Evolutionary conservation across 371 early-diverging fungal species (phyloP).

Genomic region (Apophysomyces ossiformis): DNA sequence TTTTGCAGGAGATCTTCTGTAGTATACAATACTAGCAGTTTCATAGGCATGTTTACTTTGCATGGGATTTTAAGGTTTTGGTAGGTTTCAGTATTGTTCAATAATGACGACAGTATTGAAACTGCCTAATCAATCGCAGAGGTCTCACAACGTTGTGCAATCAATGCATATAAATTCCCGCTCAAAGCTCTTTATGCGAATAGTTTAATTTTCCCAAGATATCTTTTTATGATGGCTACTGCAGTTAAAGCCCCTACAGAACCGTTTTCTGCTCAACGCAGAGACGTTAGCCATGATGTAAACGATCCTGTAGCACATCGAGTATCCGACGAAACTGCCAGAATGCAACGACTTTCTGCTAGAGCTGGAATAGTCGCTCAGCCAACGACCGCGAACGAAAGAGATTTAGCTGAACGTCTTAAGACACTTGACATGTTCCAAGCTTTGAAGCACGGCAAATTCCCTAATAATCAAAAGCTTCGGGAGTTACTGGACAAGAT

Average conservation of each 20-base stretch:
- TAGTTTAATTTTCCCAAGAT: neutral
- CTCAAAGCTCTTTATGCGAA: neutral
- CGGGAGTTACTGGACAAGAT: conserved; percentile 49
- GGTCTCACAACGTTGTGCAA: too few relatives aligned
- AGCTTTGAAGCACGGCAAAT: conserved; percentile 57
- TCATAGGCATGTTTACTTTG: too few relatives aligned
- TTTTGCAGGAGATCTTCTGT: too few relatives aligned
- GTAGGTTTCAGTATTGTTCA: too few relatives aligned
- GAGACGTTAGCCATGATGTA: neutral
- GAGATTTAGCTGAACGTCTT: conserved; percentile 36
- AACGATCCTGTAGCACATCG: neutral
- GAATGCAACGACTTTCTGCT: neutral
- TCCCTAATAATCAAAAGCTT: conserved; percentile 67
- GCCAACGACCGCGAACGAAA: conserved; percentile 26
- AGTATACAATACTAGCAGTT: too few relatives aligned
- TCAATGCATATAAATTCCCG: conserved; percentile 3
- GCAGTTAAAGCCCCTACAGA: neutral
- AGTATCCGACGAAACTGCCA: neutral
- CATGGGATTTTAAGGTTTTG: too few relatives aligned
- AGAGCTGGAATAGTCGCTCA: neutral
- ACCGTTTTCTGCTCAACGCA: neutral
- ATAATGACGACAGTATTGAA: too few relatives aligned
- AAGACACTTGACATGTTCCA: conserved; percentile 54
- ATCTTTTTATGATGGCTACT: neutral
- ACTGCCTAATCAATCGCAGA: too few relatives aligned